Evolutionary conservation across 1,139 yeast species (phyloP), one percentile per base, ranked within the genome.

Genomic region (Hemisphaericaspora xylofermentans): DNA sequence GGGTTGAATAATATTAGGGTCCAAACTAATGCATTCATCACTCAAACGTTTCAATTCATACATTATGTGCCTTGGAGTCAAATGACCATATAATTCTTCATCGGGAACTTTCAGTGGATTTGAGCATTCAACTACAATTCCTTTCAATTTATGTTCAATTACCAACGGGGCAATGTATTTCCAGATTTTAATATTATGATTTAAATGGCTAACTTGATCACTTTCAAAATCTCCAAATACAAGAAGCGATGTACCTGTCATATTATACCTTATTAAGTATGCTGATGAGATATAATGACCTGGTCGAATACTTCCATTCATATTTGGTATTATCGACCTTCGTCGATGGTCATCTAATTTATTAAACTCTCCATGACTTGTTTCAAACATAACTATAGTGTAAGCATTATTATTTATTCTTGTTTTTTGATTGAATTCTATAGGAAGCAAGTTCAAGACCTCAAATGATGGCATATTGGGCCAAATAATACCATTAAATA

Each of bases 211-310:
- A 0, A 70, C 59, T 4, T 55, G 31, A 57, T 87, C 95, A 34
- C 87, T 76, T 57, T 88, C 95, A 39, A 87, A 80, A 57, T 88
- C 96, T 1, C 96, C 96, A 70, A 87, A 88, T 4, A 84, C 61
- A 14, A 86, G 58, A 5, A 87, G 40, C 25, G 64, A 61, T n/a
- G 66, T 51, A 12, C 59, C 50, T 1, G 65, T 51, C 0, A 41
- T 31, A 2, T 51, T 44, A 54, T 76, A 66, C n/a, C 64, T 53
- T 26, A 84, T 58, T 19, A 82, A 61, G 54, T 69, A 84, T 9
- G 84, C 81, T 15, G 84, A 74, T 15, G 71, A 63, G 25, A 54
- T 46, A 46, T 71, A 71, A 28, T 46, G 50, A 17, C 43, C 42
- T 19, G 35, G 13, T 30, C 27, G 8, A 26, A 22, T 24, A 22